phyloP scores from a whole-genome alignment of 192 early-diverging fungal species.

The Backusella parvicylindrica region DNA sequence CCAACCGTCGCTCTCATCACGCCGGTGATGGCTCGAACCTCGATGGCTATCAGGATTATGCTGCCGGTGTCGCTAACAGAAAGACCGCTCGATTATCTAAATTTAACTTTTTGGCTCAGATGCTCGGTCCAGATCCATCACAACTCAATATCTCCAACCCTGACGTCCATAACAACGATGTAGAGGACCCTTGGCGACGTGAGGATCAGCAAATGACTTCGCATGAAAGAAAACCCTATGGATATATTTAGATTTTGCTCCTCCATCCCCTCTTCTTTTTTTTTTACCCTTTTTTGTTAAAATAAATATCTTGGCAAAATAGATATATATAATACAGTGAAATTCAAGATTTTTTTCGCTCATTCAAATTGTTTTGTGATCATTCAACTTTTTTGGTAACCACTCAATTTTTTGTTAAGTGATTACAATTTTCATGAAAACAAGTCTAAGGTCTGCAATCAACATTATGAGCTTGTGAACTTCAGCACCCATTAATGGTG shows the following conservation, averaged over 20 bases:
- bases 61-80: background rate
- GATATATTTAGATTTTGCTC: background rate
- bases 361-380: no score
- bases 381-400: no score
- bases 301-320: background rate
- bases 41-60: background rate
- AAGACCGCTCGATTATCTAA: slow-evolving; percentile 15
- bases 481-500: no score
- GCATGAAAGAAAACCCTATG: background rate
- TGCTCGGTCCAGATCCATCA: background rate
- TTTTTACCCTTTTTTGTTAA: no score
- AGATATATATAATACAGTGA: no score
- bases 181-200: background rate
- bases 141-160: background rate
- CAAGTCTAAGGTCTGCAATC: no score
- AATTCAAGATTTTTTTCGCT: no score
- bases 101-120: slow-evolving; percentile 12
- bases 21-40: background rate
- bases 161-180: background rate
- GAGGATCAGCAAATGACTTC: background rate
- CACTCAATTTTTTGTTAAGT: no score
- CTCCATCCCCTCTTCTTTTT: no score
- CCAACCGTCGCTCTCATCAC: background rate
- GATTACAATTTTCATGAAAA: no score
- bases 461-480: no score